Base-by-base conservation (phyloP, 495 filamentous ascomycete genomes). In the Hypomontagnella submonticulosa region DNA sequence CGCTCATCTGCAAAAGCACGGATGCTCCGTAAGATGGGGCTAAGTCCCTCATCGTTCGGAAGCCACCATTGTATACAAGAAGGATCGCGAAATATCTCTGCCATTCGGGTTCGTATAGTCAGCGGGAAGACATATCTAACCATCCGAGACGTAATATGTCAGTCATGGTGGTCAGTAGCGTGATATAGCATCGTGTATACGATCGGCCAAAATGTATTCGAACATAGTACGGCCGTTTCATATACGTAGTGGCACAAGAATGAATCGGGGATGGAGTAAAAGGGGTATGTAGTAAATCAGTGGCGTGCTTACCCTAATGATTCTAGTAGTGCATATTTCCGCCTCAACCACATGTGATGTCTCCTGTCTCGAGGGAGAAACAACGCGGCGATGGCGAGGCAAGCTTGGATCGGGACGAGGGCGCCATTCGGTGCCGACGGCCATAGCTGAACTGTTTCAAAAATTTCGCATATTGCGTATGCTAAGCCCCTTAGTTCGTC, bases 41-140 rank as follows among this genome's bases (percentile, higher is more conserved):
- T 84, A 66, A 87, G 89, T 16, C 85, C 87, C 79, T 92, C 90
- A 69, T 92, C 86, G 70, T 93, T 86, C 2, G 92, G 91, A 18
- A 96, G 84, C 92, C 92, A 97, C 92, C 92, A 96, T 36, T 89
- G 83, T 51, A 84, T 81, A 57, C 91, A 81, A 49, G 87, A 88
- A 8, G 86, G 83, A 33, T 89, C 79, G 63, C 83, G 78, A 83
- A 92, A 96, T 32, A 90, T 72, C 27, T 87, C 84, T 11, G 90
- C 85, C 80, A 99, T 88, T 50, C 83, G 85, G 19, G 77, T 75
- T 67, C 94, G 91, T 75, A 93, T 88, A 40, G 84, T 87, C 27
- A 84, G 76, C 6, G 93, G 88, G 61, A 89, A 92, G 20, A 96
- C 88, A 74, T 96, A 97, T 41, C 94, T 97, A 66, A 20, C 37